Evolutionary conservation across 75 land plant genomes (phyloP).

Genomic region (Cunninghamia lanceolata): DNA sequence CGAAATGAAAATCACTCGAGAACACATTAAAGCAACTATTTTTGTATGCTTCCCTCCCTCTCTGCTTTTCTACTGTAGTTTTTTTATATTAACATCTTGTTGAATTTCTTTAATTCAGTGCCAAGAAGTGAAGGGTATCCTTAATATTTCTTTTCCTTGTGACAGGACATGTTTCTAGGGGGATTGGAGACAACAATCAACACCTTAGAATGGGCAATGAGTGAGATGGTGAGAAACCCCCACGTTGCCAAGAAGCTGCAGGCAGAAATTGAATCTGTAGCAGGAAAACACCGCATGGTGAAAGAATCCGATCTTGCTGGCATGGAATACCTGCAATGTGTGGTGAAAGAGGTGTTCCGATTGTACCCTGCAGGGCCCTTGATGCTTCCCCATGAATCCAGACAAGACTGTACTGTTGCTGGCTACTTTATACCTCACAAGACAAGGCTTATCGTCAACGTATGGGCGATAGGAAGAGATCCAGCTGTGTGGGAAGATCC

Average conservation of each 20-base stretch:
- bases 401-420: neutral
- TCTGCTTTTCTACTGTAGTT: no score
- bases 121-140: no score
- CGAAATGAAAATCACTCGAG: neutral
- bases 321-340: slow-evolving; percentile 8
- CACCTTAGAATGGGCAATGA: slow-evolving; percentile 16
- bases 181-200: neutral
- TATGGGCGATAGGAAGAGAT: slow-evolving; percentile 17
- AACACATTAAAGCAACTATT: neutral
- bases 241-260: slow-evolving; percentile 7
- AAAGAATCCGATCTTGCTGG: slow-evolving; percentile 12
- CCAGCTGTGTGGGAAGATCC: slow-evolving; percentile 11
- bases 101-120: no score
- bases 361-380: slow-evolving; percentile 14
- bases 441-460: slow-evolving; percentile 2
- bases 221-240: slow-evolving; percentile 13
- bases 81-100: neutral
- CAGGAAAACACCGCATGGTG: slow-evolving; percentile 7
- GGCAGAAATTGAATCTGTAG: slow-evolving; percentile 13
- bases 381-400: slow-evolving; percentile 7
- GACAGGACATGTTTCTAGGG: slow-evolving; percentile 1
- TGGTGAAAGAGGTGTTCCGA: slow-evolving; percentile 10
- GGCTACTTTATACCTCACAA: slow-evolving; percentile 14
- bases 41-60: neutral
- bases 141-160: neutral